Evolutionary conservation across 192 early-diverging fungal genomes (phyloP), one percentile per base, ranked within the genome.

Genomic region (Coemansia erecta): DNA sequence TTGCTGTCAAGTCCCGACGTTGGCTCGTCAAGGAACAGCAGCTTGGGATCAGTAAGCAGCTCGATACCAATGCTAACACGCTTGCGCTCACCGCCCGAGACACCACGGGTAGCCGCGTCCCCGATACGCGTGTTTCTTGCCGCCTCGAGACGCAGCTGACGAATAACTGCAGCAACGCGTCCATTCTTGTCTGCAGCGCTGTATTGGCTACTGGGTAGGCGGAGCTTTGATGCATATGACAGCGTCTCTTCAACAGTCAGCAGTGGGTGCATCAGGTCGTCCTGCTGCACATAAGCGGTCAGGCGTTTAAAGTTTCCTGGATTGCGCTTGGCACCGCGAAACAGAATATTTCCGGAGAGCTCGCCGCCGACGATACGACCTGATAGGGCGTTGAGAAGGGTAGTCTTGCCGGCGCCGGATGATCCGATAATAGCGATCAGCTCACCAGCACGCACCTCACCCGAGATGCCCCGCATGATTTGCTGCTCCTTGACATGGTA

Each of bases 341-440:
- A 81, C 35, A 78, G 67, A 23, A 87, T 76, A 24, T 61, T 63
- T 4, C 87, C 85, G 0, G 80, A 72, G 21, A 86, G 72, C 21
- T 62, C 60, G 45, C 85, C 85, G 21, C 77, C 82, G 42, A 83
- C 74, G 35, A 83, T 75, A 40, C 88, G 89, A 3, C 86, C 87
- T 8, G 88, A 88, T 21, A 93, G 72, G 4, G 91, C 83, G 69
- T 92, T 90, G 19, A 97, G 79, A 15, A 94, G 66, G 3, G 89
- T 93, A 8, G 92, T 88, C 77, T 94, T 97, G 37, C 94, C 95
- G 7, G 94, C 91, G 11, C 94, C 94, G 21, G 87, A 89, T 2
- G 92, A 92, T 0, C 94, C 96, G 86, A 97, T 96, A 18, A 98
- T 86, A 3, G 91, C 93, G 56, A 91, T 82, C 50, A 92, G 69